Evolutionary conservation across 306 rosid genomes (phyloP), one percentile per base, ranked within the genome.

Genomic region (Corylus heterophylla): DNA sequence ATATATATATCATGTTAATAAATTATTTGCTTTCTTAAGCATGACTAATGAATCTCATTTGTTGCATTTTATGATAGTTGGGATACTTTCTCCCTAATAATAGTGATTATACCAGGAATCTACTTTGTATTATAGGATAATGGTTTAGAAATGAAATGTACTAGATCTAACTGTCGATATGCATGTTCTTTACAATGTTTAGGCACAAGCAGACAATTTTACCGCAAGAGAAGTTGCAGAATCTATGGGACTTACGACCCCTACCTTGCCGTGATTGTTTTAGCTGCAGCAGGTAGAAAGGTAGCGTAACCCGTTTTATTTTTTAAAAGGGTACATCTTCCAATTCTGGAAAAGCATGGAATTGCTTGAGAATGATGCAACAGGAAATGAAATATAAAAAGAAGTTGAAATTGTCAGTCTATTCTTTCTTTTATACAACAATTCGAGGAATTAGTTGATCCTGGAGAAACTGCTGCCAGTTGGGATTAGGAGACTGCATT

Each of bases 201-300:
- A 95, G 99, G 99, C 75, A 70, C 98, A 94, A 86, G 97, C 94
- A 18, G 97, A 94, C 77, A 79, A 69, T 45, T 66, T 90, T 78
- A 78, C 94, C 47, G 90, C 89, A 14, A 87, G 95, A 85, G 98
- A 93, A 83, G 89, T 90, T 77, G 94, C 97, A 63, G 91, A 87
- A 82, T 89, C 97, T 39, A 94, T 94, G 98, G 97, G 98, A 83
- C 97, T 92, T 78, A 10, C 89, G 31, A 90, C 86, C 85, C 79
- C 87, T 31, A 87, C 63, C 74, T 80, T 92, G 78, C 97, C 91
- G 8, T 94, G 89, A 94, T 62, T 69, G 14, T 54, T 22, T 22
- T 70, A 45, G 80, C 72, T 61, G 84, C 83, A 75, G 71, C 51
- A 18, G 35, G 80, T 68, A 49, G 72, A 68, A 67, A 68, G 51